Conservation (phyloP, 1,284 basidiomycete species). For the Malassezia nana region DNA sequence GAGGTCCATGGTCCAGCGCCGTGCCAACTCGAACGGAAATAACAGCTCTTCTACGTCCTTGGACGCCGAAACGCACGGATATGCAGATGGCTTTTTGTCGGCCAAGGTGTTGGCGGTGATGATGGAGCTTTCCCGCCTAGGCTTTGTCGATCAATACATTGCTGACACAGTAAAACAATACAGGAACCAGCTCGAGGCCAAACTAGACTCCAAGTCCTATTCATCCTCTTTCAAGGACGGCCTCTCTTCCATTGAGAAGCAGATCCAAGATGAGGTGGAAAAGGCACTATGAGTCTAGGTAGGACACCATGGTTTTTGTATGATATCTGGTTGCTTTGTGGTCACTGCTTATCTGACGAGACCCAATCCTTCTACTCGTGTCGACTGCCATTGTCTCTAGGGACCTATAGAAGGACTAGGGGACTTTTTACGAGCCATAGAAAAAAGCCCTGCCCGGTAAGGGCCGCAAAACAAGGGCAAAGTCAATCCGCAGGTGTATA, state of each 20-base stretch:
- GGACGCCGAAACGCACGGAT: slow-evolving; percentile 5
- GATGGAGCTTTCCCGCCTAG: slow-evolving; percentile 13
- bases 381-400: too few species aligned
- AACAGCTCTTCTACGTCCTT: background rate
- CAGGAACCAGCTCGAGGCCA: slow-evolving; percentile 3
- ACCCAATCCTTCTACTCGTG: too few species aligned
- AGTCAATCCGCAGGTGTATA: too few species aligned
- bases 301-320: background rate
- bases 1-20: background rate
- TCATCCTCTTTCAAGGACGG: slow-evolving; percentile 6
- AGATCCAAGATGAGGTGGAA: background rate
- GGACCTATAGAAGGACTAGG: too few species aligned
- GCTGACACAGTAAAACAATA: slow-evolving; percentile 11
- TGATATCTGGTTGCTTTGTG: background rate
- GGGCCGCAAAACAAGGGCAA: too few species aligned
- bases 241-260: background rate
- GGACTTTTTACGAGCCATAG: too few species aligned
- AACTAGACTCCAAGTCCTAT: background rate
- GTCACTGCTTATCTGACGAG: background rate
- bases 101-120: slow-evolving; percentile 7
- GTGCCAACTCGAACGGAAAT: background rate
- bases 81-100: slow-evolving; percentile 12
- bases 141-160: slow-evolving; percentile 16
- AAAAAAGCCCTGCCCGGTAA: too few species aligned
- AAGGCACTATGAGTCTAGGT: background rate